These are phyloP conservation scores for Escovopsis sp. DNA, from an alignment of 2,329 filamentous ascomycete species.

Conservation along the genomic window DNA sequence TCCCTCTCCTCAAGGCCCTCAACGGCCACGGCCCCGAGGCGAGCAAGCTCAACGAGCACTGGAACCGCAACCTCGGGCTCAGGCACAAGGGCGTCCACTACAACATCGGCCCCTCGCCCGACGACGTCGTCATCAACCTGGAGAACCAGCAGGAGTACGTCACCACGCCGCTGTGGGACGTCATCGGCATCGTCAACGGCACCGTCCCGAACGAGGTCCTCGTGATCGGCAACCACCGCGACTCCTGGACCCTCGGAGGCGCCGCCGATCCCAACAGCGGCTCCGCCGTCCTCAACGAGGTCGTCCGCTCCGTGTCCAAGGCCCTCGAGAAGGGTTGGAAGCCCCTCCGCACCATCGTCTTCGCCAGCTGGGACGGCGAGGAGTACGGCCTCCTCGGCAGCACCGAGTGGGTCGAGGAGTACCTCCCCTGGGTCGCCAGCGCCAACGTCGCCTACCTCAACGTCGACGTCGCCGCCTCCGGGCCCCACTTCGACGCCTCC, in stretches of 20 bases:
- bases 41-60: conserved; percentile 55
- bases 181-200: conserved; percentile 85
- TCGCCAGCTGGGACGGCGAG: conserved; percentile 70
- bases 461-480: conserved; percentile 60
- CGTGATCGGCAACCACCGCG: conserved; percentile 81
- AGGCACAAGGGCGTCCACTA: conserved; percentile 71
- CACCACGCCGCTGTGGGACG: conserved; percentile 75
- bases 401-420: conserved; percentile 90
- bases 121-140: conserved; percentile 54
- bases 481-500: conserved; percentile 46
- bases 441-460: conserved; percentile 74
- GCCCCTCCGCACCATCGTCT: conserved; percentile 74
- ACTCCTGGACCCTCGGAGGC: conserved; percentile 81
- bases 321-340: conserved; percentile 46
- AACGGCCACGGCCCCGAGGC: conserved; percentile 78
- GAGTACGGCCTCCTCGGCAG: conserved; percentile 79
- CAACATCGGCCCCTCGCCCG: conserved; percentile 70
- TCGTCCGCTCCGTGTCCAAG: conserved; percentile 58
- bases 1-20: conserved; percentile 77
- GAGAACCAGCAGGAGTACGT: conserved; percentile 71
- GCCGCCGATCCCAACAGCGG: conserved; percentile 74
- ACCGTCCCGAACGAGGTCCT: conserved; percentile 74
- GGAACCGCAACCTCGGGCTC: conserved; percentile 57
- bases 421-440: conserved; percentile 61
- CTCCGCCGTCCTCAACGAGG: conserved; percentile 64